Evolutionary conservation across 371 early-diverging fungal species (phyloP).

Genomic region (Mortierella sp.): DNA sequence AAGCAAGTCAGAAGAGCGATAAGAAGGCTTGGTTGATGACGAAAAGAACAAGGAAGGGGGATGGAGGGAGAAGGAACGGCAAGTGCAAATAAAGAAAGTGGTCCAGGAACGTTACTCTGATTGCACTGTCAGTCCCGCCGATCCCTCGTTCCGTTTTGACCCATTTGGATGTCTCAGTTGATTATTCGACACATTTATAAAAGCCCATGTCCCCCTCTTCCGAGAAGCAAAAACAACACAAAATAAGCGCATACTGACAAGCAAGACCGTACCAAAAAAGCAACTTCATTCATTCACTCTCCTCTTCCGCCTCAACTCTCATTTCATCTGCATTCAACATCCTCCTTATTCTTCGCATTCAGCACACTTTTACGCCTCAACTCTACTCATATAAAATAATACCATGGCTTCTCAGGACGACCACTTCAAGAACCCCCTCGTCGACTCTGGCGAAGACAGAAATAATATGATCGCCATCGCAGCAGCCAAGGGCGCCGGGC

Average conservation of each 20-base stretch:
- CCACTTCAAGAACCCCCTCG: conserved; percentile 30
- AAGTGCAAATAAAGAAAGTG: conserved; percentile 18
- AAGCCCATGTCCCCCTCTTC: no score
- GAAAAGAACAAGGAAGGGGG: background rate
- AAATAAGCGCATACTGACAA: no score
- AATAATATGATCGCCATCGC: conserved; percentile 14
- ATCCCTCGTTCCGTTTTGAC: conserved; percentile 20
- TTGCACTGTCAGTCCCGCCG: background rate
- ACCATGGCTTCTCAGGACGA: background rate
- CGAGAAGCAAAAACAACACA: background rate
- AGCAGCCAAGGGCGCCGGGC: conserved; percentile 6
- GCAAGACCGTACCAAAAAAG: background rate
- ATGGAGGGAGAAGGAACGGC: conserved; percentile 6
- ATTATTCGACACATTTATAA: background rate
- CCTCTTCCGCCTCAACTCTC: background rate
- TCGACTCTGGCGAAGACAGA: conserved; percentile 17
- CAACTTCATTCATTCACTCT: background rate
- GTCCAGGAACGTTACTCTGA: background rate
- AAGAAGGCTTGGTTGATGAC: background rate
- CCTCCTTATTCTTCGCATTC: no score
- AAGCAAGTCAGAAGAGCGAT: no score
- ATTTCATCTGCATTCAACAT: background rate
- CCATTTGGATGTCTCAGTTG: conserved; percentile 5
- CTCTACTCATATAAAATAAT: background rate
- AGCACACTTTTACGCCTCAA: background rate